Percentiles rank a stretch among this genome's conserved stretches.
Evolutionary conservation across 2,329 filamentous ascomycete genomes (phyloP).

Genomic region (Hysterium pulicare): DNA sequence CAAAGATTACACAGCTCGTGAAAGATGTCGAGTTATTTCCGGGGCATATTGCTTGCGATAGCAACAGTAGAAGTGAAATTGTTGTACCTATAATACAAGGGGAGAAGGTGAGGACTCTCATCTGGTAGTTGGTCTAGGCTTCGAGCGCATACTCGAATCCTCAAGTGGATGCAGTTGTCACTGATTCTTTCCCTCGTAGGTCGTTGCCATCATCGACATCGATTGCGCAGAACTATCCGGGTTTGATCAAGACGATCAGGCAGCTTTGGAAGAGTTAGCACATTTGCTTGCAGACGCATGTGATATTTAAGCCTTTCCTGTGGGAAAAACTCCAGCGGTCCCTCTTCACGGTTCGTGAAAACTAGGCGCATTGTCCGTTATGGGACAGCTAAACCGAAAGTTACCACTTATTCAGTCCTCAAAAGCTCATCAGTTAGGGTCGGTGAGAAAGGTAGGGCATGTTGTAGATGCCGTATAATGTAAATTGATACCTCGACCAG

Average conservation of each 20-base stretch:
- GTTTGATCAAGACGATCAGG: slow-evolving; percentile 66
- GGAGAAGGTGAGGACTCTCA: slow-evolving; percentile 41
- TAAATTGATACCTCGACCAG: too few species aligned
- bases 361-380: too few species aligned
- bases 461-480: too few species aligned
- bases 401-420: too few species aligned
- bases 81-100: slow-evolving; percentile 67
- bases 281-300: slow-evolving; percentile 29
- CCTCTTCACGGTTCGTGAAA: too few species aligned
- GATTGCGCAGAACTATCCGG: slow-evolving; percentile 67
- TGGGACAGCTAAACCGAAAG: too few species aligned
- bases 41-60: slow-evolving; percentile 79
- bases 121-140: neutral
- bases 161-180: neutral
- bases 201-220: slow-evolving; percentile 75
- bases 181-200: slow-evolving; percentile 25
- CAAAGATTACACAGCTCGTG: slow-evolving; percentile 59
- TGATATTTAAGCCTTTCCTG: slow-evolving; percentile 33
- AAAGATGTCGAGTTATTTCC: slow-evolving; percentile 70
- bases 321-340: too few species aligned
- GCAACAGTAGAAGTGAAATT: slow-evolving; percentile 72
- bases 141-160: neutral
- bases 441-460: too few species aligned
- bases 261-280: slow-evolving; percentile 61
- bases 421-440: too few species aligned